phyloP scores from a whole-genome alignment of 75 land plant species.

The Selaginella tamariscina region DNA sequence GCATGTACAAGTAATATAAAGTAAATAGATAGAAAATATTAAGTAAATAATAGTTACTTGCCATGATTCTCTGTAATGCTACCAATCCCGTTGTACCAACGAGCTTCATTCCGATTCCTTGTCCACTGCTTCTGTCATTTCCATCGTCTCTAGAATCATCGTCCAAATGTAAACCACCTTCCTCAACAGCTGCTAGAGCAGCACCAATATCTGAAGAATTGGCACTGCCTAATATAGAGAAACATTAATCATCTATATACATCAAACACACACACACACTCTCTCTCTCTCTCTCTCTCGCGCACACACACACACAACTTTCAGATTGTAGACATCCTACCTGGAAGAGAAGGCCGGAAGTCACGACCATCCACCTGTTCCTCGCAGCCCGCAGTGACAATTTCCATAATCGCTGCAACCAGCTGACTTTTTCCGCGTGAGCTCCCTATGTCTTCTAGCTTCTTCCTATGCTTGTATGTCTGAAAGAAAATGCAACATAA shows the following conservation, averaged over 20 bases:
- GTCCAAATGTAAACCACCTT: conserved; percentile 64
- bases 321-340: conserved; percentile 6
- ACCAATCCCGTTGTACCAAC: conserved; percentile 59
- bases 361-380: conserved; percentile 18
- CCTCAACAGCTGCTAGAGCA: conserved; percentile 70
- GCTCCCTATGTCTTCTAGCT: conserved; percentile 33
- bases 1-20: too few species aligned
- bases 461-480: conserved; percentile 11
- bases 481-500: neutral
- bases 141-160: conserved; percentile 39
- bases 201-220: conserved; percentile 62
- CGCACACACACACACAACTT: neutral
- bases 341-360: conserved; percentile 56
- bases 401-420: conserved; percentile 90
- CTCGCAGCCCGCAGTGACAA: conserved; percentile 78
- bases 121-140: conserved; percentile 43
- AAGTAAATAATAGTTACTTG: too few species aligned
- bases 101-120: conserved; percentile 66
- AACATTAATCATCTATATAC: too few species aligned
- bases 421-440: conserved; percentile 82
- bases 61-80: conserved; percentile 47
- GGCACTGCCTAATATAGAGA: conserved; percentile 45
- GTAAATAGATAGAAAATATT: too few species aligned
- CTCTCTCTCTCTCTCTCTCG: too few species aligned
- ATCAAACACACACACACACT: too few species aligned